phyloP scores from a whole-genome alignment of 2,329 filamentous ascomycete species.

The Sporothrix mexicana region DNA sequence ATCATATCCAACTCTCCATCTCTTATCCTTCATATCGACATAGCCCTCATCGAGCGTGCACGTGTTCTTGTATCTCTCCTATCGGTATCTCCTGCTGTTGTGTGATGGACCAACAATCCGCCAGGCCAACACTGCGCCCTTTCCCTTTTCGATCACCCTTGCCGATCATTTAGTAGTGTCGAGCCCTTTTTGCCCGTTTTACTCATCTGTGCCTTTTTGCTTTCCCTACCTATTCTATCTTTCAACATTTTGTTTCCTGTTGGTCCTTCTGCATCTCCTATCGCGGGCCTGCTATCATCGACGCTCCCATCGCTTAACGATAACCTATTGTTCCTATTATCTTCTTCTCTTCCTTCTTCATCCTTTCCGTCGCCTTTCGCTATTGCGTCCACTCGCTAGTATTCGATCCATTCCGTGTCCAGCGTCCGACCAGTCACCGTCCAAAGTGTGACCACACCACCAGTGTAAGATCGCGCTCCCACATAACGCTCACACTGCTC shows the following conservation, averaged over 20 bases:
- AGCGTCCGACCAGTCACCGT: neutral
- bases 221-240: neutral
- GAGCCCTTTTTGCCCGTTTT: conserved; percentile 1
- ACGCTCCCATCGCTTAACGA: neutral
- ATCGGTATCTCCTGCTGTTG: neutral
- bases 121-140: neutral
- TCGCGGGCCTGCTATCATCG: neutral
- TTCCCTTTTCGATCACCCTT: neutral
- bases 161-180: neutral
- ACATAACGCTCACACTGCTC: neutral
- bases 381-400: conserved; percentile 8
- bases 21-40: conserved; percentile 11
- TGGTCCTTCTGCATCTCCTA: neutral
- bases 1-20: neutral
- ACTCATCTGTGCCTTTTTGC: neutral
- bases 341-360: neutral
- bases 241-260: neutral
- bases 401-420: neutral
- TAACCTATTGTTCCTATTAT: conserved; percentile 21
- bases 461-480: conserved; percentile 15
- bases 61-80: neutral
- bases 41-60: neutral
- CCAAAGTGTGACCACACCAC: conserved; percentile 25
- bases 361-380: neutral
- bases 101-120: neutral